phyloP scores from a whole-genome alignment of 768 basidiomycete species.

The Zangia roseola region DNA sequence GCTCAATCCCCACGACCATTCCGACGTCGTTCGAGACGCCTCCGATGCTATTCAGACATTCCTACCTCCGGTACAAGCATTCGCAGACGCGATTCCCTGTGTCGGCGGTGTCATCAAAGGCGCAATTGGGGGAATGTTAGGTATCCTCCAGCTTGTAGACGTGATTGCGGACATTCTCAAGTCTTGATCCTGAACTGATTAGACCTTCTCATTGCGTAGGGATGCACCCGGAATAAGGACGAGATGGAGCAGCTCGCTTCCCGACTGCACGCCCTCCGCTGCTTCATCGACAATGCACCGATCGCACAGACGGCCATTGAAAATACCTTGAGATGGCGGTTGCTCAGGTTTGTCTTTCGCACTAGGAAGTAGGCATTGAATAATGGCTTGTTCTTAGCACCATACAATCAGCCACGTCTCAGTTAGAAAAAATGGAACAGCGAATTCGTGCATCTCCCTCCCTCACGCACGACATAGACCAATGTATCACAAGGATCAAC shows the following conservation, averaged over 20 bases:
- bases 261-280: background rate
- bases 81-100: background rate
- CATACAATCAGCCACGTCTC: background rate
- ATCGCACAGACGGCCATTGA: background rate
- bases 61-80: background rate
- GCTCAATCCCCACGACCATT: too few relatives aligned
- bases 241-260: background rate
- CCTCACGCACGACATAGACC: background rate
- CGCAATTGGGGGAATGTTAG: background rate
- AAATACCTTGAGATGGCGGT: background rate
- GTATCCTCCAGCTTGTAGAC: conserved; percentile 1
- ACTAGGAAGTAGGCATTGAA: too few relatives aligned
- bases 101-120: conserved; percentile 2
- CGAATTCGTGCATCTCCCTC: background rate
- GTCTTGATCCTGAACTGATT: background rate
- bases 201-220: background rate
- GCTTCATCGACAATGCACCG: background rate
- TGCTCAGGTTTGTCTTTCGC: background rate
- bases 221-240: conserved; percentile 3
- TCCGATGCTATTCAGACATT: background rate
- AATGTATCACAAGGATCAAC: background rate
- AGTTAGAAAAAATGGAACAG: background rate
- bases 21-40: too few relatives aligned
- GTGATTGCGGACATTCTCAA: background rate
- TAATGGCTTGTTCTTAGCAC: background rate